Evolutionary conservation across 1,139 yeast genomes (phyloP), one percentile per base, ranked within the genome.

Genomic region (Arxiozyma slooffiae): DNA sequence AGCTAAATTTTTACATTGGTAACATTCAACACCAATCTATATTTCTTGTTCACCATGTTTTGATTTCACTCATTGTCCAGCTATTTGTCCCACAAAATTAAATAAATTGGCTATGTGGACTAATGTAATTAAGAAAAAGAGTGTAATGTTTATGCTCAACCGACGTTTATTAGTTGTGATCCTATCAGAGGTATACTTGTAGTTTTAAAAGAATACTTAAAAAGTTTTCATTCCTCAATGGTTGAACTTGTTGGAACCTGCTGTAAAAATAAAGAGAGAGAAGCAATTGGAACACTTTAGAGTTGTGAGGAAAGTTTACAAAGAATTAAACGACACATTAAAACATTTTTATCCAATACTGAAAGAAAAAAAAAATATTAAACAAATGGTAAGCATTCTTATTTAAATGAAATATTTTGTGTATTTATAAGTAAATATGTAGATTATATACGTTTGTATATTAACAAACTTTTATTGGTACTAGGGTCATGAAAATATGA

Each of bases 31-130:
- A n/a, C n/a, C n/a, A n/a, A n/a, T n/a, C n/a, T n/a, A n/a, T n/a
- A n/a, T n/a, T n/a, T n/a, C n/a, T n/a, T n/a, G 89, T 14, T 73
- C 92, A 50, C 67, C 92, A 18, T 92, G 92, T 69, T 92, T 92
- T 70, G 98, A 98, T 0, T 92, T 92, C 72, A 85, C 96, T 5
- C 90, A 89, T 70, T 92, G 98, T 70, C 98, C 98, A 7, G 98
- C 92, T 68, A 89, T 92, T 49, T 92, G 98, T 68, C 98, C 98
- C 9, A 97, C 92, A 66, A 98, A 92, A 68, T 77, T 92, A 56
- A 98, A 92, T 66, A 88, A 90, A 64, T 75, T 92, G 67, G 87
- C 95, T 2, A 76, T 79, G 37, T 86, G 94, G 78, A 70, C 90
- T 57, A 78, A 81, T 47, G 78, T 75, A 36, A 72, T 85, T 61